Evolutionary conservation across 2,329 filamentous ascomycete species (phyloP).

Genomic region (Calonectria pseudoturangicola): DNA sequence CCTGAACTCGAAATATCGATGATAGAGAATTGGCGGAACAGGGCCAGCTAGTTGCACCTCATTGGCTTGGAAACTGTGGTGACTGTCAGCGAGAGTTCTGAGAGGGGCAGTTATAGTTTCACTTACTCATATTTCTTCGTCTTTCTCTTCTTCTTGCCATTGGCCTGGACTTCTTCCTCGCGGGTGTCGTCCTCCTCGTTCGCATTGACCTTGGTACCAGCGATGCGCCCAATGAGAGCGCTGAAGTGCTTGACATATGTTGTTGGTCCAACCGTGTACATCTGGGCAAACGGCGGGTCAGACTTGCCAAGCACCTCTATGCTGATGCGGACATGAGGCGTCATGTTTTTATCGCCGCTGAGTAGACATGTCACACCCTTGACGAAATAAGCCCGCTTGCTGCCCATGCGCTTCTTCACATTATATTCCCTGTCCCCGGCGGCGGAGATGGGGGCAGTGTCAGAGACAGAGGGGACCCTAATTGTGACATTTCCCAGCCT

Average conservation of each 20-base stretch:
- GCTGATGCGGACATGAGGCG: slow-evolving; percentile 82
- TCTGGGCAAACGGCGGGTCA: slow-evolving; percentile 78
- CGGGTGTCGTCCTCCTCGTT: slow-evolving; percentile 70
- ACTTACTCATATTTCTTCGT: slow-evolving; percentile 86
- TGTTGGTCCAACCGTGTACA: slow-evolving; percentile 87
- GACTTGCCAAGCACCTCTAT: slow-evolving; percentile 87
- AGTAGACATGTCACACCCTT: slow-evolving; percentile 81
- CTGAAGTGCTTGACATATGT: slow-evolving; percentile 90
- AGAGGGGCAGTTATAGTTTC: not conserved
- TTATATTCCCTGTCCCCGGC: slow-evolving; percentile 76
- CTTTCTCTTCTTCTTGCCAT: slow-evolving; percentile 61
- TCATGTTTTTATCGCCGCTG: slow-evolving; percentile 74
- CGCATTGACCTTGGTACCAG: slow-evolving; percentile 81
- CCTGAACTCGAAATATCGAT: slow-evolving; percentile 94
- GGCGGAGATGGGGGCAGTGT: slow-evolving; percentile 81
- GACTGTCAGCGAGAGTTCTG: slow-evolving; percentile 37
- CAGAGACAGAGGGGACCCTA: slow-evolving; percentile 74
- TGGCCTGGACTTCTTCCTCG: slow-evolving; percentile 48
- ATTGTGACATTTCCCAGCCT: slow-evolving; percentile 90
- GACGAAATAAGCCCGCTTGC: slow-evolving; percentile 88
- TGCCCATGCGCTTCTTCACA: slow-evolving; percentile 89
- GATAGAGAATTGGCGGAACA: slow-evolving; percentile 86
- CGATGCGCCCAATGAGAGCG: slow-evolving; percentile 88
- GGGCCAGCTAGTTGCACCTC: slow-evolving; percentile 92
- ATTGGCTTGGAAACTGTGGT: slow-evolving; percentile 88